Evolutionary conservation across 495 filamentous ascomycete species (phyloP), one percentile per base, ranked within the genome.

Genomic region (Aspergillus egyptiacus): DNA sequence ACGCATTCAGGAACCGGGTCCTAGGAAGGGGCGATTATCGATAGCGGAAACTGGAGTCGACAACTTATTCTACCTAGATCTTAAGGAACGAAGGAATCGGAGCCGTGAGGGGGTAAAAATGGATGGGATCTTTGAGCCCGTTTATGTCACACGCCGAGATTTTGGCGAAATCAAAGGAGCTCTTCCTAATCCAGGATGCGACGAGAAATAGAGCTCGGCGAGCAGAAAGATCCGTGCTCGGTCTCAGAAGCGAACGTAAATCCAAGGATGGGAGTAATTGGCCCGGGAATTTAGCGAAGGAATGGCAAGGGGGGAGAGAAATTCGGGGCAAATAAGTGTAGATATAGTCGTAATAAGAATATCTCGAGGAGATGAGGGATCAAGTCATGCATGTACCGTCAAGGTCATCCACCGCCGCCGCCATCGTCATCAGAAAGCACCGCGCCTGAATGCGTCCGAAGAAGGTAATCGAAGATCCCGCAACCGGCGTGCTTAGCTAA

Each of bases 201-300:
- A 42, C 35, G 3, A 42, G 39, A 23, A n/a, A 22, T 46, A 34
- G 24, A 31, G 28, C 8, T 25, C 10, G 39, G 39, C 48, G 53
- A 59, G 45, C 59, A 44, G 57, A 56, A 51, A 53, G 68, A 71
- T 67, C 66, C 62, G 66, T 69, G 68, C 65, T 65, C 54, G 53
- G 68, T 69, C 67, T 69, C 63, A 68, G 58, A 59, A 47, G 31
- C 11, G 32, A 54, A 31, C 33, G 42, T 46, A 45, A 45, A 36
- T 11, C 25, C 15, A 15, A 43, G 27, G 40, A 28, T 10, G 39
- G 32, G 28, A 54, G 43, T 28, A 55, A 31, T n/a, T n/a, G 36
- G 45, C 28, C 38, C 5, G 33, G 34, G 55, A n/a, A n/a, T 28
- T 43, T 39, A 39, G 14, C 20, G 35, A 39, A 41, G 25, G 27